Percentiles rank a stretch among this genome's conserved stretches.
Evolutionary conservation across 768 basidiomycete genomes (phyloP).

Genomic region (Pleurotus ostreatus): DNA sequence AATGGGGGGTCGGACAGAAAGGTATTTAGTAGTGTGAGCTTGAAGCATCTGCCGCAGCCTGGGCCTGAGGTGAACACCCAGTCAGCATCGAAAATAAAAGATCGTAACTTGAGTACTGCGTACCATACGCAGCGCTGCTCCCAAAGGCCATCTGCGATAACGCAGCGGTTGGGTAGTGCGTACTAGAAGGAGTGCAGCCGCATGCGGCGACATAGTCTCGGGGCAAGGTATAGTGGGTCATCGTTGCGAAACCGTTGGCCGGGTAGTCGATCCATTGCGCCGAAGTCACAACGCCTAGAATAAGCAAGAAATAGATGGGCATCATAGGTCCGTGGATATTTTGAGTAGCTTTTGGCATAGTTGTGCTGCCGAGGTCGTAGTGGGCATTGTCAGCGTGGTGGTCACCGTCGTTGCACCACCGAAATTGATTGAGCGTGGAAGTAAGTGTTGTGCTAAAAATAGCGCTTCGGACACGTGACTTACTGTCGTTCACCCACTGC

Average conservation of each 20-base stretch:
- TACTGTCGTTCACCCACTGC: too few species aligned
- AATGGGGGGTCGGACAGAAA: constrained; percentile 66
- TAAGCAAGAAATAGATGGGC: background rate
- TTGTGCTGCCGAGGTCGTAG: background rate
- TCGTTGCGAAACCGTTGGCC: constrained; percentile 58
- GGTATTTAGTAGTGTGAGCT: constrained; percentile 68
- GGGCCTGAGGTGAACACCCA: constrained; percentile 42
- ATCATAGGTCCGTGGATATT: background rate
- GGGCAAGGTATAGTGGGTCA: constrained; percentile 72
- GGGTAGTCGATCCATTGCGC: constrained; percentile 64
- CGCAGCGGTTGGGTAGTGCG: constrained; percentile 76
- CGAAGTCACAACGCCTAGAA: background rate
- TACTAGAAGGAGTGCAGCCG: constrained; percentile 68
- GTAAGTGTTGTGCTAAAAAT: background rate
- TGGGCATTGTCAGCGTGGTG: background rate
- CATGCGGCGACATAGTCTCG: constrained; percentile 63
- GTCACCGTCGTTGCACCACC: background rate
- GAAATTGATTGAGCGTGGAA: background rate
- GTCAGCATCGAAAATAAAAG: background rate
- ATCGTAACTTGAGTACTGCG: constrained; percentile 1
- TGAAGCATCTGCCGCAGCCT: constrained; percentile 76
- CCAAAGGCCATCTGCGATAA: constrained; percentile 79
- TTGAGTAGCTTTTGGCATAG: background rate
- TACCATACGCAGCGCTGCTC: constrained; percentile 63
- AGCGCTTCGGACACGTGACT: background rate